These are phyloP conservation scores for Aspergillus sclerotioniger DNA, from an alignment of 495 filamentous ascomycete genomes.

Conservation along the genomic window DNA sequence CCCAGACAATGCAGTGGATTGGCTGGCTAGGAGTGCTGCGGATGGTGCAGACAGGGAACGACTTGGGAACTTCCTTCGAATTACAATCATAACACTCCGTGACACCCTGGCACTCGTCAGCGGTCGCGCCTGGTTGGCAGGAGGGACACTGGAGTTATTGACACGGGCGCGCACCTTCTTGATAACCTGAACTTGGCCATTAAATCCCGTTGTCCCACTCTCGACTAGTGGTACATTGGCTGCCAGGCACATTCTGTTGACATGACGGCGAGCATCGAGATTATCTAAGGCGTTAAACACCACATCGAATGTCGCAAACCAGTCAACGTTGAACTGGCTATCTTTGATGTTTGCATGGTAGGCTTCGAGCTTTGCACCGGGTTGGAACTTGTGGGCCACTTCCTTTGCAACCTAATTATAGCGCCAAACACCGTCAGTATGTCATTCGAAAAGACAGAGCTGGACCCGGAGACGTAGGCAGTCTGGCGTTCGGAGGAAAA, in stretches of 20 bases:
- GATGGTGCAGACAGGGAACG: slow-evolving; percentile 94
- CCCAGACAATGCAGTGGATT: slow-evolving; percentile 99
- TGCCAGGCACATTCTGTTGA: slow-evolving; percentile 95
- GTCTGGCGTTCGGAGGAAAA: slow-evolving; percentile 1
- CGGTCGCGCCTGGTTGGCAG: not conserved
- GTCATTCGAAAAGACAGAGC: not conserved
- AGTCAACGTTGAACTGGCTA: slow-evolving; percentile 80
- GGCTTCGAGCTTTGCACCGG: slow-evolving; percentile 80
- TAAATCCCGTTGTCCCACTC: slow-evolving; percentile 97
- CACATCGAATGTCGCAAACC: slow-evolving; percentile 78
- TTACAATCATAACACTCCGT: slow-evolving; percentile 98
- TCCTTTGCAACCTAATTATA: slow-evolving; percentile 82
- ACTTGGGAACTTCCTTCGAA: slow-evolving; percentile 82
- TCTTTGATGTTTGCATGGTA: slow-evolving; percentile 98
- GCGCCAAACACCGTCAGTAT: slow-evolving; percentile 21
- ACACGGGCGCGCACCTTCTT: slow-evolving; percentile 58
- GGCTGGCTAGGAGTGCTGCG: slow-evolving; percentile 91
- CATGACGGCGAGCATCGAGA: slow-evolving; percentile 87
- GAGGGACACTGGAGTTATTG: not conserved
- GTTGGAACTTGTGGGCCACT: slow-evolving; percentile 86
- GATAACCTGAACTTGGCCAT: slow-evolving; percentile 96
- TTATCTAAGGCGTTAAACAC: slow-evolving; percentile 99
- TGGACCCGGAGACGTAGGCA: slow-evolving; percentile 8
- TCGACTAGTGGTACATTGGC: slow-evolving; percentile 90
- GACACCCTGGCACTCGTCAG: slow-evolving; percentile 54